Evolutionary conservation across 1,139 yeast genomes (phyloP).

Genomic region (Sporopachydermia cereana): DNA sequence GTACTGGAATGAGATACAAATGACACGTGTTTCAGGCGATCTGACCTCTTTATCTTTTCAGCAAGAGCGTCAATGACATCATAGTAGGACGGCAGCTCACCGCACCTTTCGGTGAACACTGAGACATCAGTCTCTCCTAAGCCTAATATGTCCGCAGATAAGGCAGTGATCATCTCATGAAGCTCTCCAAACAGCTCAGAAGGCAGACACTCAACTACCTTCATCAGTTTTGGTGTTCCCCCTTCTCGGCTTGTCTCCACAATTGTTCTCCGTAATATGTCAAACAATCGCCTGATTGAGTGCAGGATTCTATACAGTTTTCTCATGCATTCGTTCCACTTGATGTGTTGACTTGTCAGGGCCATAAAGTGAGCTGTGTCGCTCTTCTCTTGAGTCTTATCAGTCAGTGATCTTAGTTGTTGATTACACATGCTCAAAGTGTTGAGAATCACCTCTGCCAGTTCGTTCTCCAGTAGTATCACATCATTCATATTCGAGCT

Average conservation of each 20-base stretch:
- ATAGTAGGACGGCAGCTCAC: not conserved
- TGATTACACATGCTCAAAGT: not conserved
- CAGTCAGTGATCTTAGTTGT: not conserved
- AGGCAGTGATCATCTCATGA: not conserved
- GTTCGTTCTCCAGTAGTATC: not conserved
- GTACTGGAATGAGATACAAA: not conserved
- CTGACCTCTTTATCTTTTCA: not conserved
- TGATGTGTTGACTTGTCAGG: not conserved
- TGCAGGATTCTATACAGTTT: not conserved
- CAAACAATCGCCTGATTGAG: not conserved
- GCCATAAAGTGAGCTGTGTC: not conserved
- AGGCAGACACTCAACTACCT: constrained; percentile 2
- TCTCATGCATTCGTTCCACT: not conserved
- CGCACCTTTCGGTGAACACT: not conserved
- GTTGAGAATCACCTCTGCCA: not conserved
- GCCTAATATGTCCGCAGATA: not conserved
- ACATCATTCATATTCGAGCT: not conserved
- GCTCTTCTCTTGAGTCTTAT: too few species aligned
- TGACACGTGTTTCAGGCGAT: not conserved
- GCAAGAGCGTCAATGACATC: not conserved
- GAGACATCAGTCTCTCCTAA: not conserved
- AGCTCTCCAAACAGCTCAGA: not conserved
- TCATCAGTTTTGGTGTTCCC: not conserved
- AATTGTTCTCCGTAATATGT: not conserved
- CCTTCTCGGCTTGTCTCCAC: not conserved